Percentiles rank a stretch among this genome's conserved stretches.
Conservation (phyloP, 345 rosid species). For the Reutealis trisperma region DNA sequence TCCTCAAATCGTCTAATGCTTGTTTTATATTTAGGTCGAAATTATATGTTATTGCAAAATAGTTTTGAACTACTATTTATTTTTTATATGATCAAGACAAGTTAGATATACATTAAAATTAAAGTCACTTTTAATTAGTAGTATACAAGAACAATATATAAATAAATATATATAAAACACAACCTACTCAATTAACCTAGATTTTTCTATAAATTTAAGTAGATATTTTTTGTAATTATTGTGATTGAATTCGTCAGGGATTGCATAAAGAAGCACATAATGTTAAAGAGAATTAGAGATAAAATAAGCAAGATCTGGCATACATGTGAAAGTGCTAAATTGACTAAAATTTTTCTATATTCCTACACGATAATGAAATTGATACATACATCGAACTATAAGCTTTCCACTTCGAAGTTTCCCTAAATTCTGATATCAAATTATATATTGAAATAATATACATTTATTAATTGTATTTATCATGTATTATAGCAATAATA, state of each 20-base stretch:
- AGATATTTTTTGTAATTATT: neutral
- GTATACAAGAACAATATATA: no score
- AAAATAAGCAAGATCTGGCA: neutral
- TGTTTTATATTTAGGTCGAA: no score
- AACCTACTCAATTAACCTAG: no score
- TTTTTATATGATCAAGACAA: no score
- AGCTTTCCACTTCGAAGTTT: neutral
- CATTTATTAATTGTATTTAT: neutral
- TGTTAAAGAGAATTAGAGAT: neutral
- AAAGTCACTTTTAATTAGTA: no score
- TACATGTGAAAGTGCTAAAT: neutral
- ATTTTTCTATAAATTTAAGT: no score
- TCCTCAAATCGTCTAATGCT: no score
- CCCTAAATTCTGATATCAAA: neutral
- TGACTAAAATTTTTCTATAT: neutral
- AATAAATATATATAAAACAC: no score
- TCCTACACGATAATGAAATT: neutral
- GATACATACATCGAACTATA: neutral
- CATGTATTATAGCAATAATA: neutral
- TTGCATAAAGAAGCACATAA: neutral
- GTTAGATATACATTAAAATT: no score
- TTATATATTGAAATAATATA: neutral
- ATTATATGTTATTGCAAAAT: no score
- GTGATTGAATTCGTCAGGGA: constrained; percentile 6
- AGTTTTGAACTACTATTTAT: no score